Conservation (phyloP, 208 protist genomes). For the Acanthamoeba triangularis region DNA sequence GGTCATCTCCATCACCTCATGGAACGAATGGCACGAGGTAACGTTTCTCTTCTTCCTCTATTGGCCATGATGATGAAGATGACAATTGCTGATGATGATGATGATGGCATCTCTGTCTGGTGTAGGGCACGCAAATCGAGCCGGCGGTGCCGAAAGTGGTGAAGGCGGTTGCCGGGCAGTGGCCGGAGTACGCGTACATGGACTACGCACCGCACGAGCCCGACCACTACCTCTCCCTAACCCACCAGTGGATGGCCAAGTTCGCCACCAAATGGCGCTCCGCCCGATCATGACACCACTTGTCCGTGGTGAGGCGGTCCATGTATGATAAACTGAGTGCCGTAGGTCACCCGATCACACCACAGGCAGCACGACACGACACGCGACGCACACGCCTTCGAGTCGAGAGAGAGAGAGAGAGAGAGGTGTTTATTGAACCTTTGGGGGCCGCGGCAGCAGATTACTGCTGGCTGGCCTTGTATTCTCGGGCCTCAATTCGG, state of each 20-base stretch:
- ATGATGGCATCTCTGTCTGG: not conserved
- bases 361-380: too few species aligned
- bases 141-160: conserved; percentile 40
- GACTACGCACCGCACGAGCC: conserved; percentile 23
- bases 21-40: conserved; percentile 68
- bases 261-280: not conserved
- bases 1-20: conserved; percentile 13
- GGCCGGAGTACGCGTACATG: not conserved
- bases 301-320: too few species aligned
- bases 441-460: not conserved
- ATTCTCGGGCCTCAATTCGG: conserved; percentile 85
- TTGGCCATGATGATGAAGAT: not conserved
- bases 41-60: not conserved
- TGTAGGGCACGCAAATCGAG: conserved; percentile 47
- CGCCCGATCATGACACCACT: too few species aligned
- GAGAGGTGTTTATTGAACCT: too few species aligned
- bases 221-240: not conserved
- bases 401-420: too few species aligned
- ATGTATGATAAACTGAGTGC: too few species aligned
- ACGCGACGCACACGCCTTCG: too few species aligned
- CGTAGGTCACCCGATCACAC: too few species aligned
- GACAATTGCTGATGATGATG: not conserved
- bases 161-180: not conserved
- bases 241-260: not conserved
- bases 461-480: conserved; percentile 47